Evolutionary conservation across 176 grass and related monocot species (phyloP), one percentile per base, ranked within the genome.

Genomic region (Triticum urartu): DNA sequence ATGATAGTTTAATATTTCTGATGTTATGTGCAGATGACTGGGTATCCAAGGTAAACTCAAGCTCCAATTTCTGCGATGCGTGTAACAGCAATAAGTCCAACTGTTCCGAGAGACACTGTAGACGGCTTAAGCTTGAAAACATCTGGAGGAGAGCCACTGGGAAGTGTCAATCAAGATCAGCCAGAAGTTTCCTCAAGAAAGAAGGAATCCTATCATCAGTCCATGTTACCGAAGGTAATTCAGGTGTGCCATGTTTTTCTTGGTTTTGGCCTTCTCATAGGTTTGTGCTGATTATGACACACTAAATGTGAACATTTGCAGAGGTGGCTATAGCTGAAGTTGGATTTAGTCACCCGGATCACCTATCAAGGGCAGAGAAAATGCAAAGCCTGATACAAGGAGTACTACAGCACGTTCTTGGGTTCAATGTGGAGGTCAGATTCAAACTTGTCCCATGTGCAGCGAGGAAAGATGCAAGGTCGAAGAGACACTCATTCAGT

Each of bases 251-350:
- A 65, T 88, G 30, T 65, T 36, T 84, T 80, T 68, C 5, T 84
- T 78, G 11, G 67, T 67, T 67, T 38, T 68, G 30, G 38, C 30
- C 63, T 76, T 34, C 38, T 82, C 20, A 25, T 83, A 34, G 13
- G 21, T 80, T 88, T 79, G 32, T 78, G 14, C 64, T 81, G 73
- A 82, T 45, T 84, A 61, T 91, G 79, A 67, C 43, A 62, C 12
- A 64, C 5, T 52, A 30, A 8, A 26, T 81, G 36, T 86, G 61
- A 80, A 82, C 72, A 77, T 94, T 91, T 38, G 68, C 92, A 99
- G 97, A 95, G 77, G 39, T 96, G 77, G 93, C 94, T 15, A 91
- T 96, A 91, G 92, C 92, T 18, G 94, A 99, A 93, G 88, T 99
- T 69, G 94, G 94, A 83, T 99, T 99, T 62, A 89, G 83, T 77